Evolutionary conservation across 2,329 filamentous ascomycete genomes (phyloP).

Genomic region (Periconia sp.): DNA sequence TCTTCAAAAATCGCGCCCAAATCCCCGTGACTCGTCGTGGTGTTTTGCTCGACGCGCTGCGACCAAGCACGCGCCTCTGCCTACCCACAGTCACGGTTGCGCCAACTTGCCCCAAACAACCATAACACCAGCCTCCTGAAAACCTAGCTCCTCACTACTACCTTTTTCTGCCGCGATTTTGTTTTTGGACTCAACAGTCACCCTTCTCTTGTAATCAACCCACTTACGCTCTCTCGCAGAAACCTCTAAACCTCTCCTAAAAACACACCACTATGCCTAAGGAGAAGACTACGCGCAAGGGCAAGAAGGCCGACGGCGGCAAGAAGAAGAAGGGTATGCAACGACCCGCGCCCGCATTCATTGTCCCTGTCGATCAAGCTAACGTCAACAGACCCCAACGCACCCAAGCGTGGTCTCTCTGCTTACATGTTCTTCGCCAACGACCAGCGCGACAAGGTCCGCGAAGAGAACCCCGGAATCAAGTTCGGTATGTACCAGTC

Average conservation of each 20-base stretch:
- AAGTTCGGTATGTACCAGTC: constrained; percentile 71
- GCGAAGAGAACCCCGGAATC: constrained; percentile 97
- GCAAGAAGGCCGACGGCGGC: constrained; percentile 58
- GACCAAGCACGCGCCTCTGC: constrained; percentile 13
- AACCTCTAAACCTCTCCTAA: constrained; percentile 4
- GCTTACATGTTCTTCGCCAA: constrained; percentile 99
- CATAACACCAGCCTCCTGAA: too few relatives aligned
- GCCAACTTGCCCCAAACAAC: neutral
- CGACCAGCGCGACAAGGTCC: constrained; percentile 96
- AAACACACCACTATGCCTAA: constrained; percentile 63
- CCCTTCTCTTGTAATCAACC: constrained; percentile 3
- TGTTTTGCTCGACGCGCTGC: constrained; percentile 36
- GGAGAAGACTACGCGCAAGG: constrained; percentile 64
- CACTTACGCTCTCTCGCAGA: constrained; percentile 15
- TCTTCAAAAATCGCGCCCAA: constrained; percentile 25
- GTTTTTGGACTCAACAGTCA: constrained; percentile 2
- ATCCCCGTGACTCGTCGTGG: constrained; percentile 25
- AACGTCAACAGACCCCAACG: constrained; percentile 76
- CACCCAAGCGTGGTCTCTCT: constrained; percentile 97
- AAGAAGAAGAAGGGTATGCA: constrained; percentile 72
- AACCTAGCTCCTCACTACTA: neutral
- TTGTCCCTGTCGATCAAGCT: constrained; percentile 5
- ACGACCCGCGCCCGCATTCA: constrained; percentile 2
- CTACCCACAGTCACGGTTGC: neutral
- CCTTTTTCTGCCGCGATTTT: constrained; percentile 1